A percentile compares a stretch with the other conserved stretches of the same genome.
phyloP scores from a whole-genome alignment of 2,329 filamentous ascomycete species.

The Calonectria crousiana region DNA sequence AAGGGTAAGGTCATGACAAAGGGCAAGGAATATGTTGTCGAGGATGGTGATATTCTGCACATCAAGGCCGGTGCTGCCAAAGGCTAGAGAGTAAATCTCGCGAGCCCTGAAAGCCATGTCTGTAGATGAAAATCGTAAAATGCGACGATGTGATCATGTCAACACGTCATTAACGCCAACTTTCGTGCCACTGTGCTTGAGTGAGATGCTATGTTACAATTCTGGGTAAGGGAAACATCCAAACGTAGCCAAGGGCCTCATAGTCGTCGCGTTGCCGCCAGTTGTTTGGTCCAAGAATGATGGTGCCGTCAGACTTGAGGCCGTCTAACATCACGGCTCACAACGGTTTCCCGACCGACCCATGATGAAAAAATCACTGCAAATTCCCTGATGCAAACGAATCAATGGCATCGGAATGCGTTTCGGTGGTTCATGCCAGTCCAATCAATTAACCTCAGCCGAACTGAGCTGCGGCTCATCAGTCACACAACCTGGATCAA shows the following conservation, averaged over 20 bases:
- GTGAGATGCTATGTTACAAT: neutral
- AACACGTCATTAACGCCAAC: constrained; percentile 1
- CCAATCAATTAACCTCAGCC: neutral
- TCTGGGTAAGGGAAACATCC: neutral
- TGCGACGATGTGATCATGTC: constrained; percentile 37
- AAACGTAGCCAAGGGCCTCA: neutral
- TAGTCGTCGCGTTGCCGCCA: neutral
- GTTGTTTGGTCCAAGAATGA: neutral
- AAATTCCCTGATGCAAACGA: neutral
- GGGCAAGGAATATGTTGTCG: constrained; percentile 95
- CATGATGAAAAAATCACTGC: too few relatives aligned
- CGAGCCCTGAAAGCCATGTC: constrained; percentile 18
- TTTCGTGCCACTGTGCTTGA: neutral
- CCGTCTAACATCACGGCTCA: neutral
- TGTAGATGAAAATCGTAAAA: constrained; percentile 36
- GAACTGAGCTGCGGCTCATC: neutral
- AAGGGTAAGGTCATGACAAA: constrained; percentile 99
- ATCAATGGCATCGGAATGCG: neutral
- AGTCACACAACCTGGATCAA: neutral
- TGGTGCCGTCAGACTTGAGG: neutral
- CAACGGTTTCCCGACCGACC: too few relatives aligned
- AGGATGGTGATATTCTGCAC: constrained; percentile 85
- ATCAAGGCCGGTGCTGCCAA: constrained; percentile 93
- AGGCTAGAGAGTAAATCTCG: constrained; percentile 57
- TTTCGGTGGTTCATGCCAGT: neutral